phyloP scores from a whole-genome alignment of 164 flowering plant species.

The Nymphaea thermarum region DNA sequence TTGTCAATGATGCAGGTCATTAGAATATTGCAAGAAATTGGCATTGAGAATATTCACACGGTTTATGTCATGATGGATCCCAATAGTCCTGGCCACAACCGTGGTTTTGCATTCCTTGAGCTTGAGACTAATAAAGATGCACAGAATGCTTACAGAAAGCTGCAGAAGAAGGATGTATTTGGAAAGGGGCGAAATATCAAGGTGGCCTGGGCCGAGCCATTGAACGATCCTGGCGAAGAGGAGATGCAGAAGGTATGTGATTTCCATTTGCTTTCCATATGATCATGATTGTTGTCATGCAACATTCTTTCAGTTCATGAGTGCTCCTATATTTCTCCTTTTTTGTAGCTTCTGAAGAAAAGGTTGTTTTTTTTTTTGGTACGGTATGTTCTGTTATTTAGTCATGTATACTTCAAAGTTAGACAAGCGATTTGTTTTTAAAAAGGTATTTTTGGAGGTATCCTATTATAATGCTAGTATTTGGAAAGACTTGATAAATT shows the following conservation, averaged over 20 bases:
- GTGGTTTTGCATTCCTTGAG: slow-evolving; percentile 39
- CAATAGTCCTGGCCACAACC: slow-evolving; percentile 16
- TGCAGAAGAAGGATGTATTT: slow-evolving; percentile 25
- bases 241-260: slow-evolving; percentile 23
- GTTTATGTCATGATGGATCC: slow-evolving; percentile 25
- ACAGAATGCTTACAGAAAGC: slow-evolving; percentile 25
- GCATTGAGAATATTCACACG: slow-evolving; percentile 23
- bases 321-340: too few species aligned
- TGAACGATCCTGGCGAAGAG: slow-evolving; percentile 25
- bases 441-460: too few species aligned
- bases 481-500: too few species aligned
- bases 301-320: too few species aligned
- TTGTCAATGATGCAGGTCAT: slow-evolving; percentile 10
- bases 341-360: too few species aligned
- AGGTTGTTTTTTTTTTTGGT: too few species aligned
- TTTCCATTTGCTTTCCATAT: too few species aligned
- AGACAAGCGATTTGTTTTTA: too few species aligned
- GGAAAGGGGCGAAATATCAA: slow-evolving; percentile 18
- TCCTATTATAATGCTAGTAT: too few species aligned
- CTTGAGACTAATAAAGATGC: slow-evolving; percentile 30
- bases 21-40: slow-evolving; percentile 16
- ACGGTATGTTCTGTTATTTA: too few species aligned
- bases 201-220: slow-evolving; percentile 36
- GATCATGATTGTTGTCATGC: too few species aligned
- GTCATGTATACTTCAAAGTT: too few species aligned